Conservation (phyloP, 371 early-diverging fungal species). For the Sporodiniella umbellata region DNA sequence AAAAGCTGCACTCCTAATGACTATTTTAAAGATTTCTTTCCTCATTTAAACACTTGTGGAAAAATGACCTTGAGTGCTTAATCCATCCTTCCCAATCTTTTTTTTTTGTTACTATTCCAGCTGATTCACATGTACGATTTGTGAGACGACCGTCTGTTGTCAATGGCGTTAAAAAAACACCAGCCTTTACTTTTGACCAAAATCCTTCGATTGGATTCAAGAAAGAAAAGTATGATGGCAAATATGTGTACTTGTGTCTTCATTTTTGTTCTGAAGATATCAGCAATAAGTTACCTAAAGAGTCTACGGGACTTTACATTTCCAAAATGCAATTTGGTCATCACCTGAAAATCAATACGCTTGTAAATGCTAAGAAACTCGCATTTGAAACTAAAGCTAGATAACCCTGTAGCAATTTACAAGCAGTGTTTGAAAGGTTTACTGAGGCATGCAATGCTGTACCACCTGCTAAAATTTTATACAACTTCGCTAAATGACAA, state of each 20-base stretch:
- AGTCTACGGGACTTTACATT: slow-evolving; percentile 1
- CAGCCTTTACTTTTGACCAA: slow-evolving; percentile 17
- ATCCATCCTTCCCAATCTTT: background rate
- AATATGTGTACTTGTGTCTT: background rate
- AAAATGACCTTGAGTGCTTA: background rate
- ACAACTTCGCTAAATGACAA: slow-evolving; percentile 1
- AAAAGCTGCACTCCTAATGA: too few species aligned
- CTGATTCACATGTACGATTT: background rate
- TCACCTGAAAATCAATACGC: slow-evolving; percentile 5
- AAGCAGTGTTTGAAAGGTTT: too few species aligned
- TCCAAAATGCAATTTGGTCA: slow-evolving; percentile 5
- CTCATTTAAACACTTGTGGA: background rate
- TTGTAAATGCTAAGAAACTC: slow-evolving; percentile 4
- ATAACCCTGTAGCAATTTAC: too few species aligned
- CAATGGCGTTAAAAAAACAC: slow-evolving; percentile 10
- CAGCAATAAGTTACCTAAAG: background rate
- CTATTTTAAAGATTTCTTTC: slow-evolving; percentile 7
- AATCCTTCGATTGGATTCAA: slow-evolving; percentile 8
- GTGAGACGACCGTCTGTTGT: slow-evolving; percentile 10
- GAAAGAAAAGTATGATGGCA: background rate
- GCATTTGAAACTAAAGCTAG: slow-evolving; percentile 4
- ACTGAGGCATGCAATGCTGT: too few species aligned
- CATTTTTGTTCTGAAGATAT: background rate
- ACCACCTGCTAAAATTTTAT: background rate
- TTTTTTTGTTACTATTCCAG: background rate